Conservation (phyloP, 345 rosid genomes). For the Gossypium bickii region DNA sequence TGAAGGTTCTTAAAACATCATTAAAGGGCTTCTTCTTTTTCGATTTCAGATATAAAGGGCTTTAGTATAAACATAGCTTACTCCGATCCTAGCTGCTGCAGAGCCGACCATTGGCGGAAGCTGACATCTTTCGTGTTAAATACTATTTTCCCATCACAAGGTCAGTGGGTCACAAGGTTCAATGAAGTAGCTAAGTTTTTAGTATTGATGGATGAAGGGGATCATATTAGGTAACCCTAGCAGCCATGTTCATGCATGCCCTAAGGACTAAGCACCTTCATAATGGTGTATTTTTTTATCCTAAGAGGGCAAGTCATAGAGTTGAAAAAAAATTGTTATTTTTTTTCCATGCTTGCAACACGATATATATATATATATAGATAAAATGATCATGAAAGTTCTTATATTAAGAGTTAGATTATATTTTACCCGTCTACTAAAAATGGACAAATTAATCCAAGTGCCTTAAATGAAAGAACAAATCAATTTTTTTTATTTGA, state of each 20-base stretch:
- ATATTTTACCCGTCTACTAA: too few relatives aligned
- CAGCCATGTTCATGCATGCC: background rate
- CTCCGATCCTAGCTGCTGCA: slow-evolving; percentile 2
- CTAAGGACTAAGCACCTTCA: background rate
- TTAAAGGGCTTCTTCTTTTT: background rate
- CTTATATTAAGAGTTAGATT: too few relatives aligned
- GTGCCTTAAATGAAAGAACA: too few relatives aligned
- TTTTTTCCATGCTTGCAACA: background rate
- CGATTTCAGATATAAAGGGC: background rate
- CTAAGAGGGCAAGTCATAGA: background rate
- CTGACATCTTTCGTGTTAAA: background rate
- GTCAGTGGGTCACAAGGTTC: background rate
- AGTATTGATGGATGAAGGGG: too few relatives aligned
- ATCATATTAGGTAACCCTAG: background rate
- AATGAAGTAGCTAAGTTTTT: background rate
- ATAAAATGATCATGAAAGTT: too few relatives aligned
- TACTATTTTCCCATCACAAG: background rate
- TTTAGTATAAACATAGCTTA: background rate
- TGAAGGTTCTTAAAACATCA: background rate
- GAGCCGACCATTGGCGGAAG: background rate
- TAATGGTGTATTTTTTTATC: background rate
- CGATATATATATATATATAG: background rate
- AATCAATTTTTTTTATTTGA: too few relatives aligned
- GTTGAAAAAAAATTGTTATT: background rate
- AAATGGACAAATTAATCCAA: too few relatives aligned